Conservation (phyloP, 2,329 filamentous ascomycete species). For the Colletotrichum agaves region DNA sequence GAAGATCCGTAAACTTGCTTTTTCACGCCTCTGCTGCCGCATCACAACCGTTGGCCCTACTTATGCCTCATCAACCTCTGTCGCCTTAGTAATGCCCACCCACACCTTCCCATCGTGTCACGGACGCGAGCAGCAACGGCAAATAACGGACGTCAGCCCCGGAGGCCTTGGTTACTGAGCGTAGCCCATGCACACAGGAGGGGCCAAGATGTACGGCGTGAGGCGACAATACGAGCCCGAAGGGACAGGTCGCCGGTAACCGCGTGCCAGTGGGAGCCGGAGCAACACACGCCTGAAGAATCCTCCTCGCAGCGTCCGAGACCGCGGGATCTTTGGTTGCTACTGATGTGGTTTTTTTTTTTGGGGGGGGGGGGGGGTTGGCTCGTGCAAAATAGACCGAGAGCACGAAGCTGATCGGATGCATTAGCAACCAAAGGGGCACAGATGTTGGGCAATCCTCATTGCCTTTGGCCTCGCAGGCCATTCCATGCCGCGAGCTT, state of each 20-base stretch:
- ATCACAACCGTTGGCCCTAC: not conserved
- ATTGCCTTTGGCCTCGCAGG: constrained; percentile 23
- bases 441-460: constrained; percentile 21
- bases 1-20: constrained; percentile 9
- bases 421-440: constrained; percentile 26
- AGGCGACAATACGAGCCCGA: not conserved
- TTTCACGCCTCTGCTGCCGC: not conserved
- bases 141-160: not conserved
- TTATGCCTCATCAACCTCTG: not conserved
- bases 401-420: constrained; percentile 24
- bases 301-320: not conserved
- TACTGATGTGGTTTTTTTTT: not conserved
- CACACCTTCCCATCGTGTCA: not conserved
- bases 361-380: constrained; percentile 1
- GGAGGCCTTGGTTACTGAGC: constrained; percentile 22
- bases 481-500: constrained; percentile 16
- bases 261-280: constrained; percentile 9
- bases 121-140: not conserved
- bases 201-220: constrained; percentile 14
- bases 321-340: not conserved
- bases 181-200: constrained; percentile 21
- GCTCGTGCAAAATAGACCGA: constrained; percentile 19
- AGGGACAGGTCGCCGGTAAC: not conserved
- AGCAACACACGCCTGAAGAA: constrained; percentile 1
- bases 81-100: not conserved